Percentiles rank a stretch among this genome's conserved stretches.
phyloP scores from a whole-genome alignment of 305 asterid genomes.

The Fraxinus floribunda region DNA sequence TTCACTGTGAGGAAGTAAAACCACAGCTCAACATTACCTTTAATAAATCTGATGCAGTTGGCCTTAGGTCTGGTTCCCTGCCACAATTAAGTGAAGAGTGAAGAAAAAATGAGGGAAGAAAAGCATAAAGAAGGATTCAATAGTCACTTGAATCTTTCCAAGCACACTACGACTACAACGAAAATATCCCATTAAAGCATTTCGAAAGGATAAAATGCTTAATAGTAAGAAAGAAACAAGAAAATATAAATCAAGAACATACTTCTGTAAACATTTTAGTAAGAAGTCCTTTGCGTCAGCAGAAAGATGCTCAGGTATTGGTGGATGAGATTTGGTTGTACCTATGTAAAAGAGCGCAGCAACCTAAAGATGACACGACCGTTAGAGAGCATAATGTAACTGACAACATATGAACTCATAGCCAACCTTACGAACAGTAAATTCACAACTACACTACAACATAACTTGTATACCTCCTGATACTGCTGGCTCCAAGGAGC shows the following conservation, averaged over 20 bases:
- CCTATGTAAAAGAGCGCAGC: slow-evolving; percentile 97
- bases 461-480: slow-evolving; percentile 63
- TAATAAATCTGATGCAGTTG: slow-evolving; percentile 82
- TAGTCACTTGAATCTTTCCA: slow-evolving; percentile 2
- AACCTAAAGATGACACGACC: slow-evolving; percentile 51
- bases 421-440: neutral
- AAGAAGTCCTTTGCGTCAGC: slow-evolving; percentile 84
- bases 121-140: slow-evolving; percentile 12
- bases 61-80: slow-evolving; percentile 91
- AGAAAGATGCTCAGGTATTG: slow-evolving; percentile 96
- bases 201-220: slow-evolving; percentile 9
- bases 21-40: slow-evolving; percentile 50
- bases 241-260: slow-evolving; percentile 31
- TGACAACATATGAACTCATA: slow-evolving; percentile 5
- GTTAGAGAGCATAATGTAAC: slow-evolving; percentile 18
- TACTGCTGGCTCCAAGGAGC: slow-evolving; percentile 99
- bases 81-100: slow-evolving; percentile 30
- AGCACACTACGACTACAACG: neutral
- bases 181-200: slow-evolving; percentile 12
- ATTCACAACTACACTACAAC: slow-evolving; percentile 11
- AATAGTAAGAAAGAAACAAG: slow-evolving; percentile 11
- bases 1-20: slow-evolving; percentile 10
- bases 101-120: slow-evolving; percentile 21
- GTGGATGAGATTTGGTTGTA: slow-evolving; percentile 97
- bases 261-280: slow-evolving; percentile 88